Evolutionary conservation across 2,329 filamentous ascomycete species (phyloP), one percentile per base, ranked within the genome.

Genomic region (Colletotrichum orbiculare): DNA sequence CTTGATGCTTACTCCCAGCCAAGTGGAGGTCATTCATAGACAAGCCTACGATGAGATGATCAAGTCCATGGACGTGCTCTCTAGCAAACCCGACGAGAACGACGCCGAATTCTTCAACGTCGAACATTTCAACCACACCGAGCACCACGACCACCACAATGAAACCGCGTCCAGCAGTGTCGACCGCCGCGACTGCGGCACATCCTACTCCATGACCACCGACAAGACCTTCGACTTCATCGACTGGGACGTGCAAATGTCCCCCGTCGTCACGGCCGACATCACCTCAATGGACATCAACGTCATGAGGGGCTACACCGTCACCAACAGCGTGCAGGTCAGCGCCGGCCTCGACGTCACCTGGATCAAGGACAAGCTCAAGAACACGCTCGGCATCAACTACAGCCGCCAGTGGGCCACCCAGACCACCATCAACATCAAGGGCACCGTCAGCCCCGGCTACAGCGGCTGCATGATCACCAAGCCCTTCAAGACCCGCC

Each of bases 191-290:
- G 38, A 55, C 45, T 60, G 62, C 35, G 38, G 33, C 12, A 39
- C 9, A 12, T 60, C 56, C 45, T 59, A 49, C 0, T 60, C 61
- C 17, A 35, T 49, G 38, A 38, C 54, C 11, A 56, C 39, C n/a
- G 52, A 60, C 25, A 60, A 38, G 38, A 52, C 45, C 6, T 33
- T 53, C 35, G 45, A 35, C 1, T 65, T 65, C 52, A 42, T 61
- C 8, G 52, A 65, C 62, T 65, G 62, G 62, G 62, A 65, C 3
- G 56, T 65, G 7, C 62, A 65, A 34, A 61, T 65, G 62, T 17
- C 50, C 5, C 62, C 57, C 10, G 57, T 57, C 3, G 56, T 65
- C 5, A 52, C 17, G 17, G 17, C 41, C 13, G 62, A 52, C 17
- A 41, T 42, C 6, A 53, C 52, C 7, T n/a, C 33, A 13, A 41